A percentile compares a stretch with the other conserved stretches of the same genome.
Conservation (phyloP, 805 yeast genomes). For the Lipomyces chichibuensis region DNA sequence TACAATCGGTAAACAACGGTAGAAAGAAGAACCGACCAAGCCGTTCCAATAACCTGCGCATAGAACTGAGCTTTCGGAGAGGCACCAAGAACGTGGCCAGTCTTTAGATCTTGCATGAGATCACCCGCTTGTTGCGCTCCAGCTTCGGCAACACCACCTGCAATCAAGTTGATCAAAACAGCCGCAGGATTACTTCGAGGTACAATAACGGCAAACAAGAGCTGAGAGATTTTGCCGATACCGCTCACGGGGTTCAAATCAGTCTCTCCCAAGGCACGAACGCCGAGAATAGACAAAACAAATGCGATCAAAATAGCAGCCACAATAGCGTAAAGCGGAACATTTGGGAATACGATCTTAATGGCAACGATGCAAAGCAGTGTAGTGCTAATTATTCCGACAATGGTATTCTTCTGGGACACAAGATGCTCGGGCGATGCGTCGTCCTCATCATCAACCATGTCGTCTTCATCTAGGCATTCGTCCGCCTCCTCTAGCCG, state of each 20-base stretch:
- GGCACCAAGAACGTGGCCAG: slow-evolving; percentile 90
- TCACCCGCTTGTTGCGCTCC: slow-evolving; percentile 99
- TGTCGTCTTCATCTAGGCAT: slow-evolving; percentile 14
- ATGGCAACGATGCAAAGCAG: slow-evolving; percentile 68
- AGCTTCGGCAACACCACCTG: slow-evolving; percentile 97
- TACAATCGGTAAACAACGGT: slow-evolving; percentile 82
- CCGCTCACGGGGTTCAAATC: slow-evolving; percentile 97
- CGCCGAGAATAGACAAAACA: slow-evolving; percentile 80
- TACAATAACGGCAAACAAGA: slow-evolving; percentile 78
- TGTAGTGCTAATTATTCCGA: slow-evolving; percentile 70
- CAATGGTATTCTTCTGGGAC: slow-evolving; percentile 51
- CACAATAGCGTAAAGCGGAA: slow-evolving; percentile 71
- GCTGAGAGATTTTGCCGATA: slow-evolving; percentile 89
- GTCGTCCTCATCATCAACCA: slow-evolving; percentile 44
- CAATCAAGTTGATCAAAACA: slow-evolving; percentile 80
- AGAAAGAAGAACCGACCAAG: slow-evolving; percentile 79
- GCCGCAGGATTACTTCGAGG: slow-evolving; percentile 78
- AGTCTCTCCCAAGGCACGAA: slow-evolving; percentile 94
- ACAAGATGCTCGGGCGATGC: slow-evolving; percentile 55
- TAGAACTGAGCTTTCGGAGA: slow-evolving; percentile 88
- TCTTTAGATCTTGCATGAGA: slow-evolving; percentile 93
- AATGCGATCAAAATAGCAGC: slow-evolving; percentile 76
- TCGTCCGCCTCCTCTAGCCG: slow-evolving; percentile 7
- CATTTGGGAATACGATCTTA: slow-evolving; percentile 62
- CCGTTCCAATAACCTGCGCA: slow-evolving; percentile 87